Evolutionary conservation across 2,329 filamentous ascomycete species (phyloP).

Genomic region (Arthrobotrys sphaeroides): DNA sequence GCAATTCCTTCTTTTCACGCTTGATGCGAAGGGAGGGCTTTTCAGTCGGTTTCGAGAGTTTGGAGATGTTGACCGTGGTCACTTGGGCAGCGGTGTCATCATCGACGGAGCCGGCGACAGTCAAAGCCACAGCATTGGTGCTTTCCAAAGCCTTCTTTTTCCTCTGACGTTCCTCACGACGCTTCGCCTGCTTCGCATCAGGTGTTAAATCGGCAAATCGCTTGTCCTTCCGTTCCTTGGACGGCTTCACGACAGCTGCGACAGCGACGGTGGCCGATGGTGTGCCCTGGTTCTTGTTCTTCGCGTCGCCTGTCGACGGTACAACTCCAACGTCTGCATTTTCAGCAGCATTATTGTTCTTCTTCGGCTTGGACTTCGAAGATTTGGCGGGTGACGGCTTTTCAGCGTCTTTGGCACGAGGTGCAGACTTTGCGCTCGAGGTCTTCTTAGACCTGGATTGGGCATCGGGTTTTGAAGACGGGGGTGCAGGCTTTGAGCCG

Average conservation of each 20-base stretch:
- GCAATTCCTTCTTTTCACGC: constrained; percentile 22
- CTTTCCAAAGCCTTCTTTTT: constrained; percentile 22
- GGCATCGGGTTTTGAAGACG: constrained; percentile 23
- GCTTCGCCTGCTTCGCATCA: constrained; percentile 43
- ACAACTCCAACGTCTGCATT: constrained; percentile 19
- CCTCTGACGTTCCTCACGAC: constrained; percentile 46
- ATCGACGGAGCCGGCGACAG: constrained; percentile 3
- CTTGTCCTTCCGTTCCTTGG: constrained; percentile 39
- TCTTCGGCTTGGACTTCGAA: constrained; percentile 43
- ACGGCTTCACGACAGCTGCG: constrained; percentile 1
- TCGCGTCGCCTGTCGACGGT: not conserved
- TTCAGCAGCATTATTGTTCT: constrained; percentile 27
- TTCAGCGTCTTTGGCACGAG: constrained; percentile 30
- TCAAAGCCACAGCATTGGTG: not conserved
- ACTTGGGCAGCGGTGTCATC: not conserved
- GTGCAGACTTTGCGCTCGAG: constrained; percentile 23
- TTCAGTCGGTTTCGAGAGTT: constrained; percentile 14
- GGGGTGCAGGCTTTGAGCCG: constrained; percentile 17
- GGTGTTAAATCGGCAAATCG: constrained; percentile 38
- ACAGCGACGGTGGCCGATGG: not conserved
- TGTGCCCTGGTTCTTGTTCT: not conserved
- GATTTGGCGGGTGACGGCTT: constrained; percentile 17
- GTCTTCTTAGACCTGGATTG: constrained; percentile 24
- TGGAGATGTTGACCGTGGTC: constrained; percentile 1
- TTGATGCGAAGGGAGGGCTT: constrained; percentile 36